Evolutionary conservation across 257 asterid genomes (phyloP), one percentile per base, ranked within the genome.

Genomic region (Gardenia jasminoides): DNA sequence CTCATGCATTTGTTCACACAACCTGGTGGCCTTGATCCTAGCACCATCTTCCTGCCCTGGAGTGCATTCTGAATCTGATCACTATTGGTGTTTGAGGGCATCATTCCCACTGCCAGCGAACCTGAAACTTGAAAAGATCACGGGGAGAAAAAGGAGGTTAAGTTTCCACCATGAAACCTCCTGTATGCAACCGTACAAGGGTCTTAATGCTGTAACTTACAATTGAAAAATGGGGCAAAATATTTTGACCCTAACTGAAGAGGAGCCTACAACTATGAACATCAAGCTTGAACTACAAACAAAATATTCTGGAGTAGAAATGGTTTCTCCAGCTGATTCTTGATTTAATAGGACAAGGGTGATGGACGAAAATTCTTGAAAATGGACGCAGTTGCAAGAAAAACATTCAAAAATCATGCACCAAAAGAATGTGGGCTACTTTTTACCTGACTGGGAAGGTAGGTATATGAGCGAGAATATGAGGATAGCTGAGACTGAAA

Each of bases 1-100:
- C 17, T 81, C 89, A 83, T 72, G 81, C 89, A 86, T 67, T 83
- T 86, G 80, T 83, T 76, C 28, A 81, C 80, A 78, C 89, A 86
- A 4, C 67, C 75, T 0, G 87, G 89, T 62, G 87, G 89, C 50
- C 82, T 83, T 48, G 89, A 86, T 9, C 89, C 89, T 54, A 86
- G 66, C 72, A 59, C 78, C 85, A 79, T 41, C 41, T 73, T 70
- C 30, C 70, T 66, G 56, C 69, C 46, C 78, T 71, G 78, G 41
- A 36, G 41, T 47, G 31, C 30, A 48, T 26, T 22, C 71, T 30
- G 24, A 48, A 20, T 22, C 71, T 30, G 24, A 10, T 70, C 39
- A 58, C 48, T 30, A 10, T 33, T 47, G 68, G 39, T 46, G 36
- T 68, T 67, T 58, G 79, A 31, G 43, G 80, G 33, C 67, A n/a